These are phyloP conservation scores for Sclerotinia sclerotiorum DNA, from an alignment of 2,329 filamentous ascomycete species.

Conservation along the genomic window DNA sequence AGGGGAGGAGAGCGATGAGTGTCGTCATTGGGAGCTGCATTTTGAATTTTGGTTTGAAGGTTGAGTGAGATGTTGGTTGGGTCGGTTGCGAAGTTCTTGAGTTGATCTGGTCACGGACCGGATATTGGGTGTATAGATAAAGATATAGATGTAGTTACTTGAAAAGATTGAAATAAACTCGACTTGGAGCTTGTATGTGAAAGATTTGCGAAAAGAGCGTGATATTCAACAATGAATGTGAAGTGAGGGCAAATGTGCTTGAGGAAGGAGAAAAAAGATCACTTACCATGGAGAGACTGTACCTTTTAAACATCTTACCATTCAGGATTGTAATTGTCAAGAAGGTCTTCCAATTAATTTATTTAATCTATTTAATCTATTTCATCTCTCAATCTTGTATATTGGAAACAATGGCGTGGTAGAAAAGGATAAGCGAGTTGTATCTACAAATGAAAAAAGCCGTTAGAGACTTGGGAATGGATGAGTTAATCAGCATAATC, in stretches of 20 bases:
- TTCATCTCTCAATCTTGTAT: slow-evolving; percentile 11
- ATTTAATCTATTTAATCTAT: neutral
- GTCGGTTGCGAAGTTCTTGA: neutral
- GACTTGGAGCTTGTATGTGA: slow-evolving; percentile 14
- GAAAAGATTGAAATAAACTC: slow-evolving; percentile 18
- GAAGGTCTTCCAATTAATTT: slow-evolving; percentile 1
- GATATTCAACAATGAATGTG: slow-evolving; percentile 16
- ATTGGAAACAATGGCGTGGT: slow-evolving; percentile 21
- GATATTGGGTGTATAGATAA: neutral
- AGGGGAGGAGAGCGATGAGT: slow-evolving; percentile 36
- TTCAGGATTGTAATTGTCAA: neutral
- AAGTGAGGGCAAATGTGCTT: slow-evolving; percentile 22
- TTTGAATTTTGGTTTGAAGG: slow-evolving; percentile 11
- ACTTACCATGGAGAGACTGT: neutral
- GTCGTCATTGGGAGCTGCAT: slow-evolving; percentile 25
- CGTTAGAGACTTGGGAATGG: neutral
- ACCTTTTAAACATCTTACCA: slow-evolving; percentile 11
- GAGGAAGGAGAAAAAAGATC: neutral
- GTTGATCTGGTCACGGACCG: slow-evolving; percentile 14
- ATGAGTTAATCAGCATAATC: slow-evolving; percentile 1
- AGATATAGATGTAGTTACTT: slow-evolving; percentile 2
- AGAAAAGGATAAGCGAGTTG: slow-evolving; percentile 14
- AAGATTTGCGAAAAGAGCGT: slow-evolving; percentile 17
- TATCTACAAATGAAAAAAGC: neutral
- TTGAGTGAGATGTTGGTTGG: neutral